Evolutionary conservation across 768 basidiomycete species (phyloP), one percentile per base, ranked within the genome.

Genomic region (Trametes meyenii): DNA sequence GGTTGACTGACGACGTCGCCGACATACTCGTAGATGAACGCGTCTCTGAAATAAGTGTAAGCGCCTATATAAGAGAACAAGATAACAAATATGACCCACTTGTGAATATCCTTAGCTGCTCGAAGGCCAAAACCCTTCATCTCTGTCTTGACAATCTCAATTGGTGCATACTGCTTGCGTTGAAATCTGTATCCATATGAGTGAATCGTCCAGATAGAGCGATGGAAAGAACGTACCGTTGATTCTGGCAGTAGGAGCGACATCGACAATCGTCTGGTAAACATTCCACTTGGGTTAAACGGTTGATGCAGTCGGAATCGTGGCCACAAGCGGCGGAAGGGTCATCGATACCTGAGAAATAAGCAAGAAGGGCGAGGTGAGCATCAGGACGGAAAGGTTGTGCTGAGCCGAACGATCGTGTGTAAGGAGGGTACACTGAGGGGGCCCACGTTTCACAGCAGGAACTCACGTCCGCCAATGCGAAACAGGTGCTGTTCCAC

Each of bases 231-330:
- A 74, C 83, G 69, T 69, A 96, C 96, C 96, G 85, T 76, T 98
- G 96, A 72, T 99, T 99, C 72, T 87, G 89, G 73, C 97, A 99
- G 67, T 88, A 80, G 7, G 76, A 70, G 46, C 85, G 79, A 77
- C 92, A 94, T 40, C 89, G 85, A 77, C 97, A 99, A 67, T 98
- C 95, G 40, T 83, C 89, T 14, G 85, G 77, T n/a, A 96, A 76
- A 76, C 97, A 99, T 75, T 99, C 97, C 13, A 98, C 94, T 75
- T 96, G 96, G 24, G 97, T 96, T 63, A 98, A 84, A 60, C 95
- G 83, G 75, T 98, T 99, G 78, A 99, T 98, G 74, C 97, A 99
- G 77, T 96, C 92, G 23, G 93, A 94, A 63, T 84, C 79, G 40
- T 86, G 84, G 24, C 95, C 94, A 75, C 97, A 99, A 6, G 94